phyloP scores from a whole-genome alignment of 164 flowering plant species.

The Umbilicus rupestris region DNA sequence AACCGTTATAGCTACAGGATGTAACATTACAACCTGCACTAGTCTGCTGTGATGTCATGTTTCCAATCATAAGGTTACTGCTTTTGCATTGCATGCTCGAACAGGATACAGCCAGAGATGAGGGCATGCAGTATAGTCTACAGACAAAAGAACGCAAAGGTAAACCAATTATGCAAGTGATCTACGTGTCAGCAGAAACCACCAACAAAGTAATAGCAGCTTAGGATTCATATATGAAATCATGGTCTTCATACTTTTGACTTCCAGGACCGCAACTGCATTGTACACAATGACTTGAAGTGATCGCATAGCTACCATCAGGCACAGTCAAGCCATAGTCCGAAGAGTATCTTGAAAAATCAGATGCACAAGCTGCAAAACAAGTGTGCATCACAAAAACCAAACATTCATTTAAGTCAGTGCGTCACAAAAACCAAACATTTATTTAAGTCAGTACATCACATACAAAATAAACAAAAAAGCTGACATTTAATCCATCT shows the following conservation, averaged over 20 bases:
- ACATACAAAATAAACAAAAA: background rate
- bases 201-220: background rate
- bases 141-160: constrained; percentile 8
- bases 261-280: constrained; percentile 93
- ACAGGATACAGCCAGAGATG: constrained; percentile 80
- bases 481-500: background rate
- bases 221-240: background rate
- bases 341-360: constrained; percentile 45
- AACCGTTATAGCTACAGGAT: constrained; percentile 69
- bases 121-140: constrained; percentile 86
- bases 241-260: constrained; percentile 43
- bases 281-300: constrained; percentile 90
- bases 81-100: constrained; percentile 93
- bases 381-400: constrained; percentile 1
- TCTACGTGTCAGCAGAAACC: background rate
- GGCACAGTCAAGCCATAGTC: constrained; percentile 70
- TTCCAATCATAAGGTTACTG: constrained; percentile 88
- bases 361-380: constrained; percentile 69
- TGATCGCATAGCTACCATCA: constrained; percentile 86
- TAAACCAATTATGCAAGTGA: background rate
- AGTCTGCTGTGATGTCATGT: constrained; percentile 45
- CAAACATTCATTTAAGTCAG: background rate
- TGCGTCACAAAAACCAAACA: background rate
- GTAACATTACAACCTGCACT: constrained; percentile 86
- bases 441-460: background rate